Evolutionary conservation across 208 protist genomes (phyloP).

Genomic region (Leishmania major): DNA sequence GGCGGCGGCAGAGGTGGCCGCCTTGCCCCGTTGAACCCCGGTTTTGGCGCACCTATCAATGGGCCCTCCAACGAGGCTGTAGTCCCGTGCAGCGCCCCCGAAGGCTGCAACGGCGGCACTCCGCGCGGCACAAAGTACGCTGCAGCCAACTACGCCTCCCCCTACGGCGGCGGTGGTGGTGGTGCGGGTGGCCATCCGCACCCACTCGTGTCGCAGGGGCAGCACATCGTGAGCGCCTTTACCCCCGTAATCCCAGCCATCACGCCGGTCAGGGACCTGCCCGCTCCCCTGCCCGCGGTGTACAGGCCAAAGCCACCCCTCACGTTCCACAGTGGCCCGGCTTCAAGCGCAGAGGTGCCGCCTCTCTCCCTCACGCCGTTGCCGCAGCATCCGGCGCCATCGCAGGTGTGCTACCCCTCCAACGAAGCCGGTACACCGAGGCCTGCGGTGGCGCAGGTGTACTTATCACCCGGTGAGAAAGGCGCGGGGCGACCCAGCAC

Average conservation of each 20-base stretch:
- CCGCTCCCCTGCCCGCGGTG: conserved; percentile 37
- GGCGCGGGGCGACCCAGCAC: conserved; percentile 11
- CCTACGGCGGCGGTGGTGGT: conserved; percentile 4
- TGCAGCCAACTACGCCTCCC: conserved; percentile 12
- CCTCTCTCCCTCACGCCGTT: background rate
- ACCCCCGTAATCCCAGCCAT: conserved; percentile 32
- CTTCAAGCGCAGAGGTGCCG: background rate
- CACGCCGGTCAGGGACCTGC: conserved; percentile 29
- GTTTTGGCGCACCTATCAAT: conserved; percentile 5
- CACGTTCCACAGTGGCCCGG: conserved; percentile 28
- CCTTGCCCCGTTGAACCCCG: conserved; percentile 18
- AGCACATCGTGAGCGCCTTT: conserved; percentile 27
- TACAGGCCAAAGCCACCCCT: conserved; percentile 50
- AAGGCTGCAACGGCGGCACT: background rate
- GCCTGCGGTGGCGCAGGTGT: conserved; percentile 9
- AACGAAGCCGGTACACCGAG: background rate
- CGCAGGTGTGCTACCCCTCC: background rate
- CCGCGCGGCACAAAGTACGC: background rate
- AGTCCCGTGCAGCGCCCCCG: background rate
- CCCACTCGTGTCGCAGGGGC: conserved; percentile 7
- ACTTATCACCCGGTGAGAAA: conserved; percentile 8
- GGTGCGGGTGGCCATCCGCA: conserved; percentile 4
- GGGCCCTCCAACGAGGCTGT: conserved; percentile 6
- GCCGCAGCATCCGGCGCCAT: conserved; percentile 8
- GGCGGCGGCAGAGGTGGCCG: conserved; percentile 13